Evolutionary conservation across 176 grass and related monocot genomes (phyloP).

Genomic region (Neostapfia colusana): DNA sequence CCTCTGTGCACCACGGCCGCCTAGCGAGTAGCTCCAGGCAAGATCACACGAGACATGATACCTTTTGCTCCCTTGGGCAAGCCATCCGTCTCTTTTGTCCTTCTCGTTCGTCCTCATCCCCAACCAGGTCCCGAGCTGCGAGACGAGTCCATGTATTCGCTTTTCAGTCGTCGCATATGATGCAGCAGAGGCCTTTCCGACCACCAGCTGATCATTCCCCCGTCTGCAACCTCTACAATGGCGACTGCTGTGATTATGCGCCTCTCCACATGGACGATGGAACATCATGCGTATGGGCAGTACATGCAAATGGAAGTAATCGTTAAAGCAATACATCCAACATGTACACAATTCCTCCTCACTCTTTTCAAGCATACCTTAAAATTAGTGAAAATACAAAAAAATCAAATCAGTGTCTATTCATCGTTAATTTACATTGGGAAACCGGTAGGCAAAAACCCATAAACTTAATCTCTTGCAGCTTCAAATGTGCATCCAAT

Average conservation of each 20-base stretch:
- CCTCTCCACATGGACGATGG: not conserved
- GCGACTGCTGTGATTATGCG: not conserved
- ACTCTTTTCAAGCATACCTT: too few relatives aligned
- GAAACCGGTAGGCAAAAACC: too few relatives aligned
- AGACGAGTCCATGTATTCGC: constrained; percentile 18
- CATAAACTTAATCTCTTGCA: too few relatives aligned
- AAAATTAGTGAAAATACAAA: too few relatives aligned
- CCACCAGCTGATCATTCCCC: not conserved
- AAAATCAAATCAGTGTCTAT: too few relatives aligned
- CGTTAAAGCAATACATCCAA: too few relatives aligned
- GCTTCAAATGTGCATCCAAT: too few relatives aligned
- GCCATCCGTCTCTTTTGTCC: constrained; percentile 11
- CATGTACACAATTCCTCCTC: too few relatives aligned
- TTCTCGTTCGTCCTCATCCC: constrained; percentile 30
- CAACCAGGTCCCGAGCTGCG: not conserved
- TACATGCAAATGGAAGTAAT: not conserved
- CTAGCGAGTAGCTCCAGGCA: not conserved
- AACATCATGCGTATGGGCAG: not conserved
- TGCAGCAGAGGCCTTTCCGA: not conserved
- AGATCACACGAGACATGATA: constrained; percentile 24
- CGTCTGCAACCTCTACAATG: not conserved
- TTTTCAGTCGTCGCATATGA: constrained; percentile 2
- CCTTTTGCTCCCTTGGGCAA: constrained; percentile 17
- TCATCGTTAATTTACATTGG: too few relatives aligned
- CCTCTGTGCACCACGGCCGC: not conserved